Evolutionary conservation across 108 stramenopile species (phyloP), one percentile per base, ranked within the genome.

Genomic region (Nitzschia sp.): DNA sequence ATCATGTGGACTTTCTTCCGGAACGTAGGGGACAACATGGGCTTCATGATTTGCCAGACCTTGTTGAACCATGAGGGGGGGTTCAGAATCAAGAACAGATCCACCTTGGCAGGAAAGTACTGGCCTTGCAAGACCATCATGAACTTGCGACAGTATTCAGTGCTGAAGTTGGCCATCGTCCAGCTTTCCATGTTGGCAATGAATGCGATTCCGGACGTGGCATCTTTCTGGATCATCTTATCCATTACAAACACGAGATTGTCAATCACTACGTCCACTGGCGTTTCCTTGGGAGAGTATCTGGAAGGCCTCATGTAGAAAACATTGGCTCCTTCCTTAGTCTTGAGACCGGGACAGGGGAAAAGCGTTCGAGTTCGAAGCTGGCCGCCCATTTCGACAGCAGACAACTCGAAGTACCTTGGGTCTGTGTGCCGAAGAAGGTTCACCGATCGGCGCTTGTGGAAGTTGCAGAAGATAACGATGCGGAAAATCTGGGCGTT

Each of bases 221-320:
- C 71, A 33, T 47, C 35, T 33, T 36, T 22, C 30, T 62, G 41
- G 58, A 68, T 57, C 48, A 58, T 55, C 35, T 78, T 69, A 34
- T 72, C 63, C 68, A 85, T 81, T 33, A 41, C 35, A 29, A 33
- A 62, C 21, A 44, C 17, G 11, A 85, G 53, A 58, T 79, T 81
- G 45, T 79, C 76, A 63, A 81, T 85, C 48, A 85, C 54, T 16
- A 36, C 36, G 17, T 59, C 53, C 13, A 68, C 68, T 1, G 77
- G 62, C 5, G 73, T 79, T 22, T 71, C 36, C 23, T 71, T 71
- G 48, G 77, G 80, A 45, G 70, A 67, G 75, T 72, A 81, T 23
- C 80, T 79, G 2, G 65, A 53, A 27, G 84, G 80, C 19, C 71
- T 62, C 84, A 85, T 85, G 71, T 79, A 85, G 41, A 84, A 79